Conservation (phyloP, 345 rosid species). For the Citropsis articulata region DNA sequence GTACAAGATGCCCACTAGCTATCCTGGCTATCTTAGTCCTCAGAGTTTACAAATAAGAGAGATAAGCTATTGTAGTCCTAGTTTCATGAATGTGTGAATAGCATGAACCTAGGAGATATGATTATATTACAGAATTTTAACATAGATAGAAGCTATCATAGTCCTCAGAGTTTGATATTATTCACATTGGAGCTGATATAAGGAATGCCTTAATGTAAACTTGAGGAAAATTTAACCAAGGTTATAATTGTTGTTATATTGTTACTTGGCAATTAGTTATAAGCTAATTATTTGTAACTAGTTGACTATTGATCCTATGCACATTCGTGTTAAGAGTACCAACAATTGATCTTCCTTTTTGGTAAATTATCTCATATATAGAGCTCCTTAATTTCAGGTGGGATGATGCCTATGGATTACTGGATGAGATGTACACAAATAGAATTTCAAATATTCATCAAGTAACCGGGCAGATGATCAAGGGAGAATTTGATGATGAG, state of each 20-base stretch:
- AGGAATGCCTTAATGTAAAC: not conserved
- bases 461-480: conserved; percentile 90
- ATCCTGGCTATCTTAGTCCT: no score
- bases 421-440: conserved; percentile 74
- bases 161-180: not conserved
- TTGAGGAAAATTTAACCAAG: not conserved
- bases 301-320: not conserved
- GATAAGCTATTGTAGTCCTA: no score
- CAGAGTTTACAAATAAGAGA: no score
- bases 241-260: not conserved
- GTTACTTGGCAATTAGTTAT: not conserved
- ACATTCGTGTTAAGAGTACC: not conserved
- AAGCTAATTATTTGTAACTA: not conserved
- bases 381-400: conserved; percentile 47
- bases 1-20: no score
- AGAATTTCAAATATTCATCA: conserved; percentile 80
- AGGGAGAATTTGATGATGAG: conserved; percentile 83
- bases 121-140: not conserved
- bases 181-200: not conserved
- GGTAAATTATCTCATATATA: conserved; percentile 16
- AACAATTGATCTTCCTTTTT: not conserved
- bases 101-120: not conserved
- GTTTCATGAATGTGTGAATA: no score
- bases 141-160: not conserved
- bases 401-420: conserved; percentile 69